These are phyloP conservation scores for Pisolithus marmoratus DNA, from an alignment of 768 basidiomycete genomes.

Conservation along the genomic window DNA sequence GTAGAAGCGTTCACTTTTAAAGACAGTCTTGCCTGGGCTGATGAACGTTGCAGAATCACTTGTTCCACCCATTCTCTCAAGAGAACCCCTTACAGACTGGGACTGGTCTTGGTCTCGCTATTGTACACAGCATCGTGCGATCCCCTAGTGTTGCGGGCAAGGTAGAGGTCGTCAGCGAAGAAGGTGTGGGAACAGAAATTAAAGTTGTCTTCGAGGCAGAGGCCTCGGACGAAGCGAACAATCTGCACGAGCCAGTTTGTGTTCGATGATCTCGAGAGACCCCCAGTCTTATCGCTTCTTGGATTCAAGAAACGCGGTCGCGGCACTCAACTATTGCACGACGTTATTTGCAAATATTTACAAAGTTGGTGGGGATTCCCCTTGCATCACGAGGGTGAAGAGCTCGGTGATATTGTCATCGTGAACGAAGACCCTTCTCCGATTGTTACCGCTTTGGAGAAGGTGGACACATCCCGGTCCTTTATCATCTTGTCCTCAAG, in stretches of 20 bases:
- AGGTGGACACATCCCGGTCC: slow-evolving; percentile 52
- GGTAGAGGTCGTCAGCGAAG: slow-evolving; percentile 91
- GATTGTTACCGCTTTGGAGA: slow-evolving; percentile 51
- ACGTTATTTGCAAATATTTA: slow-evolving; percentile 61
- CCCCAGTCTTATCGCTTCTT: slow-evolving; percentile 58
- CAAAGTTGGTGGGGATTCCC: slow-evolving; percentile 74
- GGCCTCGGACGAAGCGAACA: slow-evolving; percentile 36
- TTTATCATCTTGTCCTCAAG: slow-evolving; percentile 73
- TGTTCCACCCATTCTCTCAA: slow-evolving; percentile 97
- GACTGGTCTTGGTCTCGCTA: slow-evolving; percentile 90
- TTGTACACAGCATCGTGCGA: slow-evolving; percentile 87
- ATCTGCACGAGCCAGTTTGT: slow-evolving; percentile 44
- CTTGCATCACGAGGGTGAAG: slow-evolving; percentile 33
- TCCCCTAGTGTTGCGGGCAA: slow-evolving; percentile 85
- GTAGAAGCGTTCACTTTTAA: slow-evolving; percentile 30
- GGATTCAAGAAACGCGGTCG: slow-evolving; percentile 64
- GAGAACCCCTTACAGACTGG: slow-evolving; percentile 92
- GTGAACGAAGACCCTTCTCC: slow-evolving; percentile 70
- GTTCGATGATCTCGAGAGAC: slow-evolving; percentile 32
- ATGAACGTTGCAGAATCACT: slow-evolving; percentile 59
- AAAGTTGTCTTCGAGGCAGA: slow-evolving; percentile 80
- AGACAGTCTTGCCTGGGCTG: neutral
- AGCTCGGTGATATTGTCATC: slow-evolving; percentile 67
- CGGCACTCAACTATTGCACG: slow-evolving; percentile 63
- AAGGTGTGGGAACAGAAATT: slow-evolving; percentile 87